Conservation (phyloP, 2,329 filamentous ascomycete genomes). For the Hypomyces rosellus region DNA sequence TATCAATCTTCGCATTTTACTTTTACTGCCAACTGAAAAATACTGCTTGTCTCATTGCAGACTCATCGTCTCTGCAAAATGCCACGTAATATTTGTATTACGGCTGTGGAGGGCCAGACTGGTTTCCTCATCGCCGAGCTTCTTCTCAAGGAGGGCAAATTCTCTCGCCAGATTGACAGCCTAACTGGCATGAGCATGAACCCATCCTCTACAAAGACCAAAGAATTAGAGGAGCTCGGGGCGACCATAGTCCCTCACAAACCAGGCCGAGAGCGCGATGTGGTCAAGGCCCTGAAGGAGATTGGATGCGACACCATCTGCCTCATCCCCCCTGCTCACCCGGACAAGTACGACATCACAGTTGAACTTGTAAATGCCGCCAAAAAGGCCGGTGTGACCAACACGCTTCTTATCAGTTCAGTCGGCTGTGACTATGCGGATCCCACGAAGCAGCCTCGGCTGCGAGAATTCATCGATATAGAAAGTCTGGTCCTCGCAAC, state of each 20-base stretch:
- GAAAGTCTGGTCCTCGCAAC: conserved; percentile 35
- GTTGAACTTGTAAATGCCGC: conserved; percentile 39
- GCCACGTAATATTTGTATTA: conserved; percentile 43
- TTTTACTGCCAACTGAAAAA: too few relatives aligned
- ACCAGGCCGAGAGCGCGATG: conserved; percentile 32
- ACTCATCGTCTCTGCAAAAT: conserved; percentile 20
- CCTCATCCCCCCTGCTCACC: conserved; percentile 41
- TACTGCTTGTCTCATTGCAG: too few relatives aligned
- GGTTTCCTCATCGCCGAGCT: conserved; percentile 46
- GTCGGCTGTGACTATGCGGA: conserved; percentile 46
- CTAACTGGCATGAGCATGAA: conserved; percentile 37
- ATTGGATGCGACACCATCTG: conserved; percentile 42
- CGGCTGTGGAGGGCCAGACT: conserved; percentile 43
- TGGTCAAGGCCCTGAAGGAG: conserved; percentile 34
- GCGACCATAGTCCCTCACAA: conserved; percentile 36
- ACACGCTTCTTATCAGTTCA: conserved; percentile 42
- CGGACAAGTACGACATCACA: conserved; percentile 40
- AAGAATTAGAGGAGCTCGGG: conserved; percentile 36
- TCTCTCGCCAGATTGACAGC: conserved; percentile 34
- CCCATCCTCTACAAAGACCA: conserved; percentile 28
- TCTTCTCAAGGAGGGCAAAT: conserved; percentile 36
- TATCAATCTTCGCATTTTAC: too few relatives aligned
- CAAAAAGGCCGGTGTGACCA: conserved; percentile 37
- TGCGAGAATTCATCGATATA: conserved; percentile 46
- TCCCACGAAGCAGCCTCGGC: conserved; percentile 38